phyloP scores from a whole-genome alignment of 768 basidiomycete species.

The Termitomyces sp. region DNA sequence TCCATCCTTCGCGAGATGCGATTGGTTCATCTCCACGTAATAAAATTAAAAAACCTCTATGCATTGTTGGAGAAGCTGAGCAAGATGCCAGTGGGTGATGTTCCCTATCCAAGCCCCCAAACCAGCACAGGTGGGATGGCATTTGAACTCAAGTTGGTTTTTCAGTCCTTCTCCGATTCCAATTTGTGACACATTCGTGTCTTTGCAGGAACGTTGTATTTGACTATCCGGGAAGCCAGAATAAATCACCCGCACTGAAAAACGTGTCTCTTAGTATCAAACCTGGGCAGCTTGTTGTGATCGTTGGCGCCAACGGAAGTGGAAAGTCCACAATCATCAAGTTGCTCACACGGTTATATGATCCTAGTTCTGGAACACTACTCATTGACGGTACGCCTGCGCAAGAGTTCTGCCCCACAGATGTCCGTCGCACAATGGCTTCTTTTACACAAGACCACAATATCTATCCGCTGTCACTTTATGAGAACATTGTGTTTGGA shows the following conservation, averaged over 20 bases:
- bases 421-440: slow-evolving; percentile 41
- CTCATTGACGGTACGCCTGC: slow-evolving; percentile 41
- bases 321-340: slow-evolving; percentile 54
- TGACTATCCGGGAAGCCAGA: slow-evolving; percentile 44
- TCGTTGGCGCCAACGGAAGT: slow-evolving; percentile 58
- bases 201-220: slow-evolving; percentile 47
- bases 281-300: slow-evolving; percentile 45
- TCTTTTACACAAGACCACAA: slow-evolving; percentile 48
- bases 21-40: slow-evolving; percentile 20
- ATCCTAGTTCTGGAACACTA: slow-evolving; percentile 39
- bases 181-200: not conserved
- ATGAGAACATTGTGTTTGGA: slow-evolving; percentile 38
- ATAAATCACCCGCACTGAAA: slow-evolving; percentile 29
- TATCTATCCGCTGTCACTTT: slow-evolving; percentile 44
- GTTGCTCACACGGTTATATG: slow-evolving; percentile 46
- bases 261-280: slow-evolving; percentile 41
- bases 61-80: slow-evolving; percentile 17
- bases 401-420: slow-evolving; percentile 29
- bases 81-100: slow-evolving; percentile 22
- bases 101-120: slow-evolving; percentile 20
- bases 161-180: not conserved
- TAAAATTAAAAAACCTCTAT: slow-evolving; percentile 31
- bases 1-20: slow-evolving; percentile 15
- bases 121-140: slow-evolving; percentile 22
- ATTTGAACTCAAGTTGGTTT: slow-evolving; percentile 23